Evolutionary conservation across 1,284 basidiomycete species (phyloP).

Genomic region (Ustanciosporium gigantosporum): DNA sequence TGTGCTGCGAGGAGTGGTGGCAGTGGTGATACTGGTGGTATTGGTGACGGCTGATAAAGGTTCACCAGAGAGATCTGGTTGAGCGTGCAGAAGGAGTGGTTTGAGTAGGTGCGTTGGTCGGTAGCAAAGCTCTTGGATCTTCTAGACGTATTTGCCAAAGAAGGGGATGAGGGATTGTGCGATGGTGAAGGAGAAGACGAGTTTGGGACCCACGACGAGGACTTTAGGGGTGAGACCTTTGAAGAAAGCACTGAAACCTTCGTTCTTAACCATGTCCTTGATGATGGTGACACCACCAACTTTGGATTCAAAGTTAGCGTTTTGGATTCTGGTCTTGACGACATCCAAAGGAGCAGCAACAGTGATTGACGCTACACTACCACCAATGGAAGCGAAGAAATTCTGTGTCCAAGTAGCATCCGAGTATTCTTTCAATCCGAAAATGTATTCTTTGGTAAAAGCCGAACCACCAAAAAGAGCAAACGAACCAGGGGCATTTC

Average conservation of each 20-base stretch:
- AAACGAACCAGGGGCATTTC: constrained; percentile 94
- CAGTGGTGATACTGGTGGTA: too few relatives aligned
- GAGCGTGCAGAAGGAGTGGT: too few relatives aligned
- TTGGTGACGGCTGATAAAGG: too few relatives aligned
- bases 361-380: constrained; percentile 92
- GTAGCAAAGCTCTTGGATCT: too few relatives aligned
- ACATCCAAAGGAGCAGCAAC: constrained; percentile 94
- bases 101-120: too few relatives aligned
- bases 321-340: constrained; percentile 86
- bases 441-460: constrained; percentile 88
- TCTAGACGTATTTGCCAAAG: constrained; percentile 71
- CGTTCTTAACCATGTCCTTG: constrained; percentile 82
- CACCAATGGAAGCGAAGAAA: constrained; percentile 77
- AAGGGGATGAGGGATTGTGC: constrained; percentile 93
- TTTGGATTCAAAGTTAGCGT: constrained; percentile 93
- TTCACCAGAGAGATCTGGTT: too few relatives aligned
- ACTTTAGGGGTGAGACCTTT: constrained; percentile 84
- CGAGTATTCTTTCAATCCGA: constrained; percentile 84
- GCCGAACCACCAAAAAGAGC: constrained; percentile 91
- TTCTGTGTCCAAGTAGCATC: constrained; percentile 91
- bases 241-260: constrained; percentile 87
- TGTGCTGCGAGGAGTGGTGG: too few relatives aligned
- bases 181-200: constrained; percentile 96
- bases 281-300: constrained; percentile 82
- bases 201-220: constrained; percentile 93